Evolutionary conservation across 2,329 filamentous ascomycete genomes (phyloP).

Genomic region (Clarireedia hainanense): DNA sequence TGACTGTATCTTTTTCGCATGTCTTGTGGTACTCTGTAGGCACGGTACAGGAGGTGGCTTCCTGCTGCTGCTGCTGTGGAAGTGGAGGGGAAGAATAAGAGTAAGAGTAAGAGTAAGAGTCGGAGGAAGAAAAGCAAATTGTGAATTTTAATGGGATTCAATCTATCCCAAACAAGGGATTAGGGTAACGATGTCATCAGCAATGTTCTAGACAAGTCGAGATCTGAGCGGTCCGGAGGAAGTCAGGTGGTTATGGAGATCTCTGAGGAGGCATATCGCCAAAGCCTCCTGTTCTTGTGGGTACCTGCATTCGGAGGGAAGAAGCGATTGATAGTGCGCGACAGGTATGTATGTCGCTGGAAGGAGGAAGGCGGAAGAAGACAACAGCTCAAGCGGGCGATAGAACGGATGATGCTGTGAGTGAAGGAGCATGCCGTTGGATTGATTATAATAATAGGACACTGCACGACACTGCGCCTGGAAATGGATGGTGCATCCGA

Average conservation of each 20-base stretch:
- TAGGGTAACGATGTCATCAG: background rate
- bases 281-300: no score
- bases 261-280: background rate
- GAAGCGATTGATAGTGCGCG: no score
- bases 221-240: background rate
- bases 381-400: no score
- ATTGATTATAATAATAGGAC: no score
- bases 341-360: no score
- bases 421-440: no score
- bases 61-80: background rate
- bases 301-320: no score
- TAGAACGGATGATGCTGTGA: no score
- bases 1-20: background rate
- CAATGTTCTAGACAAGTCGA: background rate
- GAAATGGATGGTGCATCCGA: no score
- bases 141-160: background rate
- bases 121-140: background rate
- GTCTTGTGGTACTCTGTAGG: background rate
- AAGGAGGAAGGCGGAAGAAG: no score
- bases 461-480: no score
- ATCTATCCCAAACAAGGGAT: background rate
- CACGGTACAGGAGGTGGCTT: conserved; percentile 6
- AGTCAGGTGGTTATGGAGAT: background rate
- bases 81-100: background rate
- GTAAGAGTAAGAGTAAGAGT: no score